Conservation (phyloP, 805 yeast species). For the Teunomyces atbi region DNA sequence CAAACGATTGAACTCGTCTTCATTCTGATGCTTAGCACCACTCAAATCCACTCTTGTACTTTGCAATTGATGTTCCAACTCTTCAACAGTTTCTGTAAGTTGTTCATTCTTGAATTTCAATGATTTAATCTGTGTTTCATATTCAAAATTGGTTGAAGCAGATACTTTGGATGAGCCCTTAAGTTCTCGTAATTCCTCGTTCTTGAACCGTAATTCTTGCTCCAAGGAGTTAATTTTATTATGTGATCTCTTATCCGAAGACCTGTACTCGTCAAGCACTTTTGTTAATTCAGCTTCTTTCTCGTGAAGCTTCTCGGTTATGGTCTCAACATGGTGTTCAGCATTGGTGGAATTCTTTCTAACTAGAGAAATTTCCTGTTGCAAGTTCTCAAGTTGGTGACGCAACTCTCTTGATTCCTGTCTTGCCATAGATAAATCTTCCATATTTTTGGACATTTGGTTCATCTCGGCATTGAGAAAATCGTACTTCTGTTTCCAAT, state of each 20-base stretch:
- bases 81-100: slow-evolving; percentile 9
- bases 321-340: neutral
- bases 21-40: neutral
- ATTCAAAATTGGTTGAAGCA: slow-evolving; percentile 14
- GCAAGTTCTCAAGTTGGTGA: slow-evolving; percentile 3
- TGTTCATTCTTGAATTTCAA: slow-evolving; percentile 19
- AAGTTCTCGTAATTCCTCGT: slow-evolving; percentile 8
- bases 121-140: slow-evolving; percentile 23
- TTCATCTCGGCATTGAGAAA: neutral
- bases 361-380: slow-evolving; percentile 1
- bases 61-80: slow-evolving; percentile 3
- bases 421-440: neutral
- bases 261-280: slow-evolving; percentile 2
- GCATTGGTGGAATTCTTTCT: neutral
- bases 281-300: slow-evolving; percentile 2
- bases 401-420: neutral
- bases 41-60: neutral
- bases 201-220: slow-evolving; percentile 6
- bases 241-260: slow-evolving; percentile 6
- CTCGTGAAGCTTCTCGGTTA: neutral
- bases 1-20: neutral
- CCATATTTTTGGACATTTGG: neutral
- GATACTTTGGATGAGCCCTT: slow-evolving; percentile 13
- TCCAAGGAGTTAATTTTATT: slow-evolving; percentile 10
- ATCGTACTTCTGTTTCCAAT: slow-evolving; percentile 3